These are phyloP conservation scores for Lachancea fermentati DNA, from an alignment of 805 yeast species.

Conservation along the genomic window DNA sequence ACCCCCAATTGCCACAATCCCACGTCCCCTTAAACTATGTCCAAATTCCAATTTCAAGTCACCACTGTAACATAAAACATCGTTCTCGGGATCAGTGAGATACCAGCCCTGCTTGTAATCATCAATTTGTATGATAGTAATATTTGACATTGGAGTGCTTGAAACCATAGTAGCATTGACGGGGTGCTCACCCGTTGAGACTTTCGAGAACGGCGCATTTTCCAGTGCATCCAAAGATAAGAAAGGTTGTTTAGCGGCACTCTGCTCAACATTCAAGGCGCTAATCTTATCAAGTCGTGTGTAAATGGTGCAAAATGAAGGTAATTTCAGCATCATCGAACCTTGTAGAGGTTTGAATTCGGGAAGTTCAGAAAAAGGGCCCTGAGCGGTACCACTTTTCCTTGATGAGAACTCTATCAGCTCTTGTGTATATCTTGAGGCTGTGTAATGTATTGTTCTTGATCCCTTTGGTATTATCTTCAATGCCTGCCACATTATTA, in stretches of 20 bases:
- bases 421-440: not conserved
- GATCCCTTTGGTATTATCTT: not conserved
- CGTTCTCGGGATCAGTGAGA: constrained; percentile 18
- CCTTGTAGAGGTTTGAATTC: constrained; percentile 19
- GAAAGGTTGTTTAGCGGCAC: constrained; percentile 9
- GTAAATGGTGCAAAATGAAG: constrained; percentile 19
- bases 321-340: constrained; percentile 19
- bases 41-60: constrained; percentile 13
- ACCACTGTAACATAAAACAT: constrained; percentile 24
- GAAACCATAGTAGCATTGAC: constrained; percentile 27
- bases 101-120: constrained; percentile 18
- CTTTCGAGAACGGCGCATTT: constrained; percentile 11
- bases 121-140: constrained; percentile 21
- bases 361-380: constrained; percentile 29
- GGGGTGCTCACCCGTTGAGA: constrained; percentile 20
- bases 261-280: constrained; percentile 12
- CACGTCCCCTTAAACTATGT: constrained; percentile 22
- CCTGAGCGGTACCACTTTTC: constrained; percentile 26
- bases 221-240: constrained; percentile 11
- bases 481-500: not conserved
- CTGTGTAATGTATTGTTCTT: not conserved
- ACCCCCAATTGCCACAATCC: constrained; percentile 30
- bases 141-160: constrained; percentile 23
- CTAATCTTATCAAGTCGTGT: constrained; percentile 19
- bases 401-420: constrained; percentile 14